phyloP scores from a whole-genome alignment of 768 basidiomycete species.

The Suillus luteus region DNA sequence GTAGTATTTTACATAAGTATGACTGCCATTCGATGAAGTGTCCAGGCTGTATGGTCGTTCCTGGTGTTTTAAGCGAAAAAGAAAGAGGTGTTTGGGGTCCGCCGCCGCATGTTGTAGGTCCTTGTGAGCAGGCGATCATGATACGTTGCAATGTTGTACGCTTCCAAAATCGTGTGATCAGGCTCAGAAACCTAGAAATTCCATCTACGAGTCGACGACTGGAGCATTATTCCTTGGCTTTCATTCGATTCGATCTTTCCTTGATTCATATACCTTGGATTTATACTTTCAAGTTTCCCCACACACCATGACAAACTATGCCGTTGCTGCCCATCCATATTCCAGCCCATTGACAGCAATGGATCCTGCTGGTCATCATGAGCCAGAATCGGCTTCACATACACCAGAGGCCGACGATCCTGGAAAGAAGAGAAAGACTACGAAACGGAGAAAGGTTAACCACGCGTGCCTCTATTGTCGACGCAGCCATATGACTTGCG shows the following conservation, averaged over 20 bases:
- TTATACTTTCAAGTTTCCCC: background rate
- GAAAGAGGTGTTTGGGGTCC: conserved; percentile 10
- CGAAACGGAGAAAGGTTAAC: conserved; percentile 83
- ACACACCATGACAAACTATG: conserved; percentile 29
- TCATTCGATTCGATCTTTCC: conserved; percentile 6
- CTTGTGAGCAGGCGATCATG: conserved; percentile 4
- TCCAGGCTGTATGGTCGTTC: background rate
- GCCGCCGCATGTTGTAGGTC: conserved; percentile 4
- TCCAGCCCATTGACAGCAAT: conserved; percentile 20
- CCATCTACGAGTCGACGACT: background rate
- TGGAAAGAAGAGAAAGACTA: conserved; percentile 42
- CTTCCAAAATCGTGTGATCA: conserved; percentile 11
- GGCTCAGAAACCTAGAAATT: conserved; percentile 5
- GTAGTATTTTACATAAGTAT: background rate
- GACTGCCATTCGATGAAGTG: background rate
- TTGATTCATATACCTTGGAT: background rate
- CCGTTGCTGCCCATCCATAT: conserved; percentile 26
- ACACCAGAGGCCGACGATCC: conserved; percentile 32
- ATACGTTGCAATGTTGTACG: conserved; percentile 8
- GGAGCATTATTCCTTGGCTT: background rate
- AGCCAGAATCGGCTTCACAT: conserved; percentile 22
- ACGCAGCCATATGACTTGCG: conserved; percentile 91
- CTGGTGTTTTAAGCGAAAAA: background rate
- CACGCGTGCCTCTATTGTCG: conserved; percentile 94
- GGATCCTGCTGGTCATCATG: conserved; percentile 20